Evolutionary conservation across 768 basidiomycete species (phyloP).

Genomic region (Suillus fuscotomentosus): DNA sequence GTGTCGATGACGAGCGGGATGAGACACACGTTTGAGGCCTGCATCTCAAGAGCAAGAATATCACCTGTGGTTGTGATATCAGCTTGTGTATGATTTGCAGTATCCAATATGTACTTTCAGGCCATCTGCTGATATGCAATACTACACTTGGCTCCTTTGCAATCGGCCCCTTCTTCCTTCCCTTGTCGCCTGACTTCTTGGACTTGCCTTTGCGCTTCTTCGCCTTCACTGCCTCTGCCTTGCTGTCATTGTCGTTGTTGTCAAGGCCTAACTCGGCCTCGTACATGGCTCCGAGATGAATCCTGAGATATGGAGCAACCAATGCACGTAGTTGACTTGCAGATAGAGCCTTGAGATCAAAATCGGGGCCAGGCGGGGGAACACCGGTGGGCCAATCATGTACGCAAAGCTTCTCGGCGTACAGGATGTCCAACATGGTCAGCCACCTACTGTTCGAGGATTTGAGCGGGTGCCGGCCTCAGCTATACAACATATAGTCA

Average conservation of each 20-base stretch:
- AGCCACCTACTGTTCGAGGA: neutral
- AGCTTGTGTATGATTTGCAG: neutral
- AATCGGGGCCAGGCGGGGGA: neutral
- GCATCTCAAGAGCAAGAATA: neutral
- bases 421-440: neutral
- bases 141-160: neutral
- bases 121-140: neutral
- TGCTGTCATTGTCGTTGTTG: neutral
- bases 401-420: neutral
- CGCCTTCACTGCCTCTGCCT: neutral
- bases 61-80: neutral
- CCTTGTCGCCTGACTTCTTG: neutral
- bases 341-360: neutral
- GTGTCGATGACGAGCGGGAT: neutral
- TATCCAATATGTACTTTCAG: neutral
- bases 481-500: neutral
- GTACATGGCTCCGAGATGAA: neutral
- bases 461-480: neutral
- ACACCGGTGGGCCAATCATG: neutral
- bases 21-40: neutral
- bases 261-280: neutral
- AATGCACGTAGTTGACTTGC: neutral
- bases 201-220: neutral
- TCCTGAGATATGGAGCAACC: neutral
- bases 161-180: neutral